Evolutionary conservation across 2,329 filamentous ascomycete genomes (phyloP), one percentile per base, ranked within the genome.

Genomic region (Neurospora sp.): DNA sequence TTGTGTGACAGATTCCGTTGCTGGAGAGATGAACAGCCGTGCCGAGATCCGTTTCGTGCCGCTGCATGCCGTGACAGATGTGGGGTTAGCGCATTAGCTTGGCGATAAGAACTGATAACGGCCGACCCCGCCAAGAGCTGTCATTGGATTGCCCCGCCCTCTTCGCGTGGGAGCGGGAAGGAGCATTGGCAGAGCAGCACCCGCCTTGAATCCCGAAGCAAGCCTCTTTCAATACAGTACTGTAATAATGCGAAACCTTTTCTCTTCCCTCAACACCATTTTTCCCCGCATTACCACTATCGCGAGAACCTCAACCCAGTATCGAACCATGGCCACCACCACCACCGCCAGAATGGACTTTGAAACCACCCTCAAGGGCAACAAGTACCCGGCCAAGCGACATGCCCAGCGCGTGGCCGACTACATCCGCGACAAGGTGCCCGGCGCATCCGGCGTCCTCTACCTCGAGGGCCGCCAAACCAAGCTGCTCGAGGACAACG

Each of bases 381-480:
- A 90, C 73, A 90, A 90, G 77, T 90, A 90, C 79, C 96, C 96
- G 33, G 95, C 91, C 76, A 98, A 97, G 83, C 85, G 87, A 38
- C 96, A 99, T 80, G 93, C 92, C 71, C 87, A 87, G 75, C 90
- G 91, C 72, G 94, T 98, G n/a, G 91, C 90, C 70, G 88, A 93
- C 71, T 91, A 90, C 79, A 90, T 98, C 73, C 85, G 86, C 69
- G 83, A 87, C 72, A 89, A 91, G 78, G 82, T 89, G 52, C 88
- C 91, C 39, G 84, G 87, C 73, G 84, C 84, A 70, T 85, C 83
- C 39, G 94, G 93, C 67, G 85, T 95, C 19, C 85, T 99, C 70
- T 99, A 97, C 78, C 85, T 98, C 66, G 95, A 98, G 83, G 91
- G 90, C 69, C 91, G 94, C 77, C 89, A 90, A 79, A 93, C 90